These are phyloP conservation scores for Salix arbutifolia DNA, from an alignment of 345 rosid species.

Conservation along the genomic window DNA sequence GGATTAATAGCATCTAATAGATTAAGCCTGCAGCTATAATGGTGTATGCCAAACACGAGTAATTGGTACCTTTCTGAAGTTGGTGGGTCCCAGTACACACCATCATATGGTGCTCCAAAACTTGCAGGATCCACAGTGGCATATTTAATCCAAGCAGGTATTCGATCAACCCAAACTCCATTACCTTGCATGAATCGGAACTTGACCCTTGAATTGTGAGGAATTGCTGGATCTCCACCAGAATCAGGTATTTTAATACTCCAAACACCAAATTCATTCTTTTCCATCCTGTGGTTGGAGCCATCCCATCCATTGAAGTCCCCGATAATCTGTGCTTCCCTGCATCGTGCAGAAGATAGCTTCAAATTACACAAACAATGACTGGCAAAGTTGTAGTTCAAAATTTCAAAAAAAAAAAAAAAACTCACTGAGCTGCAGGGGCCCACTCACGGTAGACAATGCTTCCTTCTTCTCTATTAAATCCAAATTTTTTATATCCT, in stretches of 20 bases:
- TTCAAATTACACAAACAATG: slow-evolving; percentile 9
- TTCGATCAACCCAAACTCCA: slow-evolving; percentile 62
- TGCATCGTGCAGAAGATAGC: slow-evolving; percentile 18
- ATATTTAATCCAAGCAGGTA: slow-evolving; percentile 78
- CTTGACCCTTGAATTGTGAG: slow-evolving; percentile 73
- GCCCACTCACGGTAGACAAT: slow-evolving; percentile 81
- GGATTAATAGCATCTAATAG: background rate
- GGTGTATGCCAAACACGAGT: background rate
- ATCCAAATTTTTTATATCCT: slow-evolving; percentile 72
- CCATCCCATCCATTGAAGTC: slow-evolving; percentile 86
- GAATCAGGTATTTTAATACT: slow-evolving; percentile 54
- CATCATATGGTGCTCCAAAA: slow-evolving; percentile 78
- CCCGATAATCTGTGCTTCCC: slow-evolving; percentile 75
- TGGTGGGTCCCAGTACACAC: slow-evolving; percentile 73
- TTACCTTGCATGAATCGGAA: slow-evolving; percentile 58
- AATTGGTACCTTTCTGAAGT: slow-evolving; percentile 52
- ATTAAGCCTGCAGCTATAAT: background rate
- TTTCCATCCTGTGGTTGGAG: slow-evolving; percentile 66
- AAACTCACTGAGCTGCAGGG: slow-evolving; percentile 71
- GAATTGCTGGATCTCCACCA: slow-evolving; percentile 53
- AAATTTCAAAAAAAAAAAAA: background rate
- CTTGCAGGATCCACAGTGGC: slow-evolving; percentile 55
- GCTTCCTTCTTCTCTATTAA: slow-evolving; percentile 54
- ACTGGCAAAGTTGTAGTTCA: background rate
- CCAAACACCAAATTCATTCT: slow-evolving; percentile 74